Conservation (phyloP, 768 basidiomycete genomes). For the Russula griseocarnosa region DNA sequence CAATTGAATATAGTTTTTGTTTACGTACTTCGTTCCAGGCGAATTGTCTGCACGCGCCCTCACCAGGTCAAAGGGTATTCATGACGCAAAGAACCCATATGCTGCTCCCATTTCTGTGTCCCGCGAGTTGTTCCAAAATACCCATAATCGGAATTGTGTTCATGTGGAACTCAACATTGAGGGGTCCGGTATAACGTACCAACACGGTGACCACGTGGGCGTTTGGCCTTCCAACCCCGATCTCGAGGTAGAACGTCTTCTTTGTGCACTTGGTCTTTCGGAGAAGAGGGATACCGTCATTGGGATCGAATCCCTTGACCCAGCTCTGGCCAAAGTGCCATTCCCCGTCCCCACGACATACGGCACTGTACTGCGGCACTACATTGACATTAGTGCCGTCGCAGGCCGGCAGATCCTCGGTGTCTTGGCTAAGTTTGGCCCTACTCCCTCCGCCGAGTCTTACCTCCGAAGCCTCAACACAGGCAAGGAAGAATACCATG, state of each 20-base stretch:
- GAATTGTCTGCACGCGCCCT: constrained; percentile 95
- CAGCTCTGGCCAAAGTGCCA: constrained; percentile 95
- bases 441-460: constrained; percentile 69
- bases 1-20: background rate
- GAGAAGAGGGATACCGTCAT: constrained; percentile 81
- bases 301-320: constrained; percentile 94
- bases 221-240: constrained; percentile 97
- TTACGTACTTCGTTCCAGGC: constrained; percentile 44
- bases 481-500: constrained; percentile 83
- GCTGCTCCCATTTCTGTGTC: constrained; percentile 74
- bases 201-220: constrained; percentile 97
- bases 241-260: constrained; percentile 82
- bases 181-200: constrained; percentile 96
- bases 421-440: constrained; percentile 82
- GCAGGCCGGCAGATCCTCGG: constrained; percentile 93
- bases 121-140: constrained; percentile 78
- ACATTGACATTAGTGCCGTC: constrained; percentile 93
- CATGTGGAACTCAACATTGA: constrained; percentile 92
- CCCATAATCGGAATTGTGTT: constrained; percentile 82
- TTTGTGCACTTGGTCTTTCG: constrained; percentile 79
- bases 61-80: constrained; percentile 89
- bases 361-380: constrained; percentile 87
- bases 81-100: constrained; percentile 97
- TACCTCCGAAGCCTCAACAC: constrained; percentile 72
- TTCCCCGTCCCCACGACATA: constrained; percentile 98